Percentiles rank a stretch among this genome's conserved stretches.
Conservation (phyloP, 2,329 filamentous ascomycete genomes). For the Arthrinium phaeospermum region DNA sequence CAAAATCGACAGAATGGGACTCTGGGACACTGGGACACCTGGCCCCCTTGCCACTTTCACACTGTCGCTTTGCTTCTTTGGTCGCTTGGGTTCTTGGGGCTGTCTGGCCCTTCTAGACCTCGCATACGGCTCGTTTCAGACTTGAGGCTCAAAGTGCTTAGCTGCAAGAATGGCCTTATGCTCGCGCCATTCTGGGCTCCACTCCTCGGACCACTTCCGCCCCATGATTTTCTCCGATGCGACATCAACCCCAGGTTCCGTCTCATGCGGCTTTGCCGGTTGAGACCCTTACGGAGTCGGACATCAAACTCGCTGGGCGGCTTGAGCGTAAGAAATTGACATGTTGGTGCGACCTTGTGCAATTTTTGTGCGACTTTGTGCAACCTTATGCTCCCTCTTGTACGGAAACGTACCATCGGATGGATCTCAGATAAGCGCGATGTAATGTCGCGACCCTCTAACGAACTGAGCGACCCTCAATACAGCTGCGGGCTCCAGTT, state of each 20-base stretch:
- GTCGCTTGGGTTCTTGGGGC: background rate
- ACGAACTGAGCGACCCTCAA: too few species aligned
- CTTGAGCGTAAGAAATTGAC: background rate
- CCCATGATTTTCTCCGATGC: slow-evolving; percentile 9
- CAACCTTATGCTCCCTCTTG: background rate
- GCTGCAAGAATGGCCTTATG: slow-evolving; percentile 18
- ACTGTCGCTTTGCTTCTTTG: background rate
- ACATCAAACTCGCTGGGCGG: slow-evolving; percentile 1
- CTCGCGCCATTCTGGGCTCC: slow-evolving; percentile 4
- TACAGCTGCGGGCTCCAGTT: background rate
- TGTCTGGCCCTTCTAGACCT: background rate
- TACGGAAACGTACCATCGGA: background rate
- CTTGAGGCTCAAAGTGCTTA: slow-evolving; percentile 10
- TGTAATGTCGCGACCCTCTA: background rate
- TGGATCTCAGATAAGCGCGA: slow-evolving; percentile 15
- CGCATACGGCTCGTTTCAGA: slow-evolving; percentile 13
- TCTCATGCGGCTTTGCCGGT: slow-evolving; percentile 9
- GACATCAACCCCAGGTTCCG: slow-evolving; percentile 13
- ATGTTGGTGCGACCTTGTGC: background rate
- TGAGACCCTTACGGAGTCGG: slow-evolving; percentile 13
- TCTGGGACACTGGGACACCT: background rate
- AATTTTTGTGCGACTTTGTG: too few species aligned
- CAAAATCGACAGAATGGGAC: background rate
- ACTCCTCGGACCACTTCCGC: slow-evolving; percentile 7
- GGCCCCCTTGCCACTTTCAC: background rate